Conservation (phyloP, 352 stramenopile genomes). For the Globisporangium camurandrum region DNA sequence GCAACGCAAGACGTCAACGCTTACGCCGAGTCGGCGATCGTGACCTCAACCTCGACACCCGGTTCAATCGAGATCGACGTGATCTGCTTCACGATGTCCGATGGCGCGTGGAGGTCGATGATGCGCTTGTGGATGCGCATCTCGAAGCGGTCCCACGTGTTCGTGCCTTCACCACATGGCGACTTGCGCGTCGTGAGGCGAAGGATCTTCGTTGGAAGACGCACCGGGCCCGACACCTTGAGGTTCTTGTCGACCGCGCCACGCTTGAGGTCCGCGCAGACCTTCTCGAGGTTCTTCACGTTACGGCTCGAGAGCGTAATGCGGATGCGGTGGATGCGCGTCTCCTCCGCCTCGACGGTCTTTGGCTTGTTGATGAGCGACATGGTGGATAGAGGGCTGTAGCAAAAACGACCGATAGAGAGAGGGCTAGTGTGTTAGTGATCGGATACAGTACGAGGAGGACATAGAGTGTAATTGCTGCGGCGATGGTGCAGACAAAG, state of each 20-base stretch:
- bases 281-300: slow-evolving; percentile 99
- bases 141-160: slow-evolving; percentile 99
- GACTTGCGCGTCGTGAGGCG: slow-evolving; percentile 98
- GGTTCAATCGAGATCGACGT: slow-evolving; percentile 99
- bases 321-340: slow-evolving; percentile 94
- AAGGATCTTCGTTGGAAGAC: slow-evolving; percentile 98
- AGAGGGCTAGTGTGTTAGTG: not conserved
- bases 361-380: slow-evolving; percentile 84
- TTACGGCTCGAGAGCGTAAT: slow-evolving; percentile 99
- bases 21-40: slow-evolving; percentile 91
- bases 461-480: too few relatives aligned
- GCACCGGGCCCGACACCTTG: slow-evolving; percentile 96
- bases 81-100: slow-evolving; percentile 99
- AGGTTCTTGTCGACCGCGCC: slow-evolving; percentile 97
- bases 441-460: too few relatives aligned
- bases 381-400: slow-evolving; percentile 86
- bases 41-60: slow-evolving; percentile 98
- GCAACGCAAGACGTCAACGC: slow-evolving; percentile 3
- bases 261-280: slow-evolving; percentile 98
- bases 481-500: too few relatives aligned
- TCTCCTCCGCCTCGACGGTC: slow-evolving; percentile 80
- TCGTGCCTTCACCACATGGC: slow-evolving; percentile 97
- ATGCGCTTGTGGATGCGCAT: slow-evolving; percentile 99
- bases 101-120: slow-evolving; percentile 97
- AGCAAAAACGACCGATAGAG: too few relatives aligned